These are phyloP conservation scores for Neoboletus subvelutipes DNA, from an alignment of 768 basidiomycete species.

Conservation along the genomic window DNA sequence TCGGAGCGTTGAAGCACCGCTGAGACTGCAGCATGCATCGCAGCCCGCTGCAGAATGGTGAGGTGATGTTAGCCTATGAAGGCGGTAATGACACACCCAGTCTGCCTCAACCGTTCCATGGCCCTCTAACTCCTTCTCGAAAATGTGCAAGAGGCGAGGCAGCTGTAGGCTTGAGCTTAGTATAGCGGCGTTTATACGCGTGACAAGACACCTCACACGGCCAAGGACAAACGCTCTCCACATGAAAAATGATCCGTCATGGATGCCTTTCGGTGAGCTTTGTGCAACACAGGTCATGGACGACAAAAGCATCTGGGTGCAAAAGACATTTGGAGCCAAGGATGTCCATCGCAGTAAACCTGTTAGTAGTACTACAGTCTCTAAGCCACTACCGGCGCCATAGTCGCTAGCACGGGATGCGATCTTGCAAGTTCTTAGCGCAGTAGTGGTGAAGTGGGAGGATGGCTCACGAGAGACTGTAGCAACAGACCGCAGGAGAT, in stretches of 20 bases:
- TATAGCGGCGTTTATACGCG: not conserved
- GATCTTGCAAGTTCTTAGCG: constrained; percentile 42
- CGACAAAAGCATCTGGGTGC: constrained; percentile 64
- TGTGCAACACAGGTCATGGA: constrained; percentile 64
- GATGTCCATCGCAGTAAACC: constrained; percentile 60
- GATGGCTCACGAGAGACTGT: constrained; percentile 54
- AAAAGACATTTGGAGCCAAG: constrained; percentile 63
- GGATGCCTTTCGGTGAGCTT: constrained; percentile 34
- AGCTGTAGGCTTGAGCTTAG: constrained; percentile 42
- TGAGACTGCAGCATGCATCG: constrained; percentile 51
- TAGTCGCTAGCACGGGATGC: constrained; percentile 56
- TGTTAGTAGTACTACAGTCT: constrained; percentile 54
- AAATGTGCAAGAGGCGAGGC: constrained; percentile 54
- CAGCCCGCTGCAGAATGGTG: constrained; percentile 33
- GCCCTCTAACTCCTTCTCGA: constrained; percentile 54
- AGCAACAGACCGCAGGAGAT: constrained; percentile 61
- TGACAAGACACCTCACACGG: constrained; percentile 47
- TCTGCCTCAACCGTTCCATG: constrained; percentile 50
- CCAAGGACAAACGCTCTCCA: constrained; percentile 76
- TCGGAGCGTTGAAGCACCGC: constrained; percentile 51
- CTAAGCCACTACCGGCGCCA: constrained; percentile 57
- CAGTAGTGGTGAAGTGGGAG: not conserved
- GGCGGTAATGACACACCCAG: constrained; percentile 45
- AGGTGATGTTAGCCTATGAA: not conserved
- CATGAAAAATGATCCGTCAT: constrained; percentile 38